A percentile compares a stretch with the other conserved stretches of the same genome.
Conservation (phyloP, 2,329 filamentous ascomycete species). For the Xylaria sp. region DNA sequence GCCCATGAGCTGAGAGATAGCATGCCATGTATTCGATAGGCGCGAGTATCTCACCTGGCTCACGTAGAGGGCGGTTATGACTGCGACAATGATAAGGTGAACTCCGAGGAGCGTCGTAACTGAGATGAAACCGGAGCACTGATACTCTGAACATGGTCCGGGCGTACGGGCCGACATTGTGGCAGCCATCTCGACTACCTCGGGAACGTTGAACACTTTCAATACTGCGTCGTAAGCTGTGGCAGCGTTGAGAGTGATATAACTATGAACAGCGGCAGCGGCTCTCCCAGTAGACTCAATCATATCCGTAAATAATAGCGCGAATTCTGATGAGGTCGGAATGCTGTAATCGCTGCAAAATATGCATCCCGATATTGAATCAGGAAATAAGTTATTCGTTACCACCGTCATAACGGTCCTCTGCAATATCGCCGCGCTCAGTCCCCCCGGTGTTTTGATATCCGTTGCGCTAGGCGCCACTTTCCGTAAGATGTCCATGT, state of each 20-base stretch:
- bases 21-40: conserved; percentile 27
- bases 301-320: conserved; percentile 15
- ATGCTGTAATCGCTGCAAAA: conserved; percentile 15
- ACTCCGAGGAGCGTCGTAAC: conserved; percentile 14
- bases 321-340: not conserved
- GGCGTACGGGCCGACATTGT: conserved; percentile 10
- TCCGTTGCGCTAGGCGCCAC: not conserved
- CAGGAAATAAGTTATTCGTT: conserved; percentile 1
- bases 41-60: conserved; percentile 26
- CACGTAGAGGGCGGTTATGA: conserved; percentile 14
- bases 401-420: not conserved
- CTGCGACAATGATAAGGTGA: conserved; percentile 9
- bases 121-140: conserved; percentile 23
- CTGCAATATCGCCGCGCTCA: not conserved
- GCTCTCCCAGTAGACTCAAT: conserved; percentile 17
- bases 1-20: conserved; percentile 24
- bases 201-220: conserved; percentile 2
- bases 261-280: conserved; percentile 3
- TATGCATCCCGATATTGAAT: conserved; percentile 6
- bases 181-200: not conserved
- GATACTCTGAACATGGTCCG: conserved; percentile 20
- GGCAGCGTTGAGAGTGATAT: not conserved
- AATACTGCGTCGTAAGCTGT: not conserved
- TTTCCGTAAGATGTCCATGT: conserved; percentile 11
- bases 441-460: not conserved